Conservation (phyloP, 768 basidiomycete genomes). For the Leccinum imitatum region DNA sequence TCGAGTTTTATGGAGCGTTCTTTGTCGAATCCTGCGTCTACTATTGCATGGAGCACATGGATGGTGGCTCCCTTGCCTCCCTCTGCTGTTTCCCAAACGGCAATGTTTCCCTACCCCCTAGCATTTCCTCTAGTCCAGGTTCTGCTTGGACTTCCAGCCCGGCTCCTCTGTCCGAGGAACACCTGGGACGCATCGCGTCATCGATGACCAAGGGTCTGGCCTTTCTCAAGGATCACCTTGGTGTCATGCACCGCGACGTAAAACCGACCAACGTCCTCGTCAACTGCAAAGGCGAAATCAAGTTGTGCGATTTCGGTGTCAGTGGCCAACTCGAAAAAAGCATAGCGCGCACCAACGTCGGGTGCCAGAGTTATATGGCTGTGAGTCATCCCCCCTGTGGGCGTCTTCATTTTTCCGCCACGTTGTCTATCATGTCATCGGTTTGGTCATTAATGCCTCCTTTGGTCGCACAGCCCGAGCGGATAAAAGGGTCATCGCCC, state of each 20-base stretch:
- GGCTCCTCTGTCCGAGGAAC: constrained; percentile 62
- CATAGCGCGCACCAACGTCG: constrained; percentile 97
- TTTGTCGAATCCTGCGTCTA: constrained; percentile 99
- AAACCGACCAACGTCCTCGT: constrained; percentile 95
- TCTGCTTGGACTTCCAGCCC: constrained; percentile 37
- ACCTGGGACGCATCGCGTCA: constrained; percentile 77
- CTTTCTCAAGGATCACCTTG: constrained; percentile 92
- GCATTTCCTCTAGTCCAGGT: constrained; percentile 31
- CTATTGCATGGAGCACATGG: constrained; percentile 99
- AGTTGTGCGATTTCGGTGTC: constrained; percentile 98
- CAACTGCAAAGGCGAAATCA: constrained; percentile 84
- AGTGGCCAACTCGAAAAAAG: constrained; percentile 96
- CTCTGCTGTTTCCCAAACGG: constrained; percentile 49
- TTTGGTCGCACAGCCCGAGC: constrained; percentile 67
- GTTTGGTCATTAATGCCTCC: background rate
- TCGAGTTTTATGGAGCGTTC: constrained; percentile 99
- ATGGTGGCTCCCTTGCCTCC: constrained; percentile 93
- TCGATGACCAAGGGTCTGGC: constrained; percentile 87
- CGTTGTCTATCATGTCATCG: constrained; percentile 6
- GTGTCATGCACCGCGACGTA: constrained; percentile 84
- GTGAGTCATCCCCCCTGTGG: constrained; percentile 45
- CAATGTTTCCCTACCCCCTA: constrained; percentile 35
- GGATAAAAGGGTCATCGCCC: constrained; percentile 88
- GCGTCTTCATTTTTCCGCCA: background rate
- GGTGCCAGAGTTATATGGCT: constrained; percentile 99